Percentiles rank a stretch among this genome's conserved stretches.
Evolutionary conservation across 2,329 filamentous ascomycete species (phyloP).

Genomic region (Penicillium griseofulvum): DNA sequence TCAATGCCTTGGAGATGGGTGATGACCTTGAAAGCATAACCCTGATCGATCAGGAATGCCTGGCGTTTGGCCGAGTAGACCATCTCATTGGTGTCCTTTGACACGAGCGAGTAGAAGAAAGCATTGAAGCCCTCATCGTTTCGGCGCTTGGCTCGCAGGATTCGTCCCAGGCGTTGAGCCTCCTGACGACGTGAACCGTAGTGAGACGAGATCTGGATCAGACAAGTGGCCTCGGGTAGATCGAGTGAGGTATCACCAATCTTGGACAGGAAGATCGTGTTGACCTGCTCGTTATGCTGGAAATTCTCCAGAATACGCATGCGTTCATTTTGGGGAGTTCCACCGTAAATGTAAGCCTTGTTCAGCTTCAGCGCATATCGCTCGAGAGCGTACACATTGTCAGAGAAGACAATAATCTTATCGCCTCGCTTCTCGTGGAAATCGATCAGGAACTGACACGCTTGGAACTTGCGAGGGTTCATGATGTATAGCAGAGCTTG

Average conservation of each 20-base stretch:
- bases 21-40: slow-evolving; percentile 98
- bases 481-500: slow-evolving; percentile 80
- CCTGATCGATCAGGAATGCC: slow-evolving; percentile 95
- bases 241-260: slow-evolving; percentile 98
- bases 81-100: slow-evolving; percentile 97
- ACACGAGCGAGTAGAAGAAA: slow-evolving; percentile 97
- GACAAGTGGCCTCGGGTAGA: slow-evolving; percentile 88
- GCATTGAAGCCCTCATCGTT: slow-evolving; percentile 99
- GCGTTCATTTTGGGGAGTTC: slow-evolving; percentile 80
- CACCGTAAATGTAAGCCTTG: slow-evolving; percentile 89
- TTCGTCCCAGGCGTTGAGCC: slow-evolving; percentile 87
- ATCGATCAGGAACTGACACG: slow-evolving; percentile 96
- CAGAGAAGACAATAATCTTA: slow-evolving; percentile 97
- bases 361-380: slow-evolving; percentile 78
- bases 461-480: slow-evolving; percentile 97
- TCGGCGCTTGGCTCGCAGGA: slow-evolving; percentile 87
- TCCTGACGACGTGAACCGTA: slow-evolving; percentile 97
- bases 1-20: slow-evolving; percentile 92
- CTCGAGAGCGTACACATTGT: slow-evolving; percentile 91
- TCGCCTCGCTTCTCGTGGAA: slow-evolving; percentile 93
- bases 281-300: slow-evolving; percentile 84
- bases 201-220: slow-evolving; percentile 96
- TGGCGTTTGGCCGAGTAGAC: slow-evolving; percentile 95
- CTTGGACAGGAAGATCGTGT: slow-evolving; percentile 93
- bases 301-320: slow-evolving; percentile 89